Base-by-base conservation (phyloP, 805 yeast species). In the Starmerella apis region DNA sequence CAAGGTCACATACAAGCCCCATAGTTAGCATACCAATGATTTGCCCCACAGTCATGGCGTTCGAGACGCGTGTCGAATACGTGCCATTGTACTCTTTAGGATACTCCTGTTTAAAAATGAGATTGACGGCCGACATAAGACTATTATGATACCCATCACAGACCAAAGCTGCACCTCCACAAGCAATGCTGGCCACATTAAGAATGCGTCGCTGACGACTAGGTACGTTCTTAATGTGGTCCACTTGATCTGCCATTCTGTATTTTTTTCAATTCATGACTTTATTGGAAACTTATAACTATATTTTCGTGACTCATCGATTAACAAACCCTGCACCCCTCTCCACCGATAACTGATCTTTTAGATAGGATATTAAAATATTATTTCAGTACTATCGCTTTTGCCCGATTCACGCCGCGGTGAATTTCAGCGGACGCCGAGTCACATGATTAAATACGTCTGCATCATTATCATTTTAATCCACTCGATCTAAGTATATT, bases 111-210 rank as follows among this genome's bases (percentile, higher is more conserved):
- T 79, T 67, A 58, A 80, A 79, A n/a, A 79, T 72, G 19, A 73
- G 66, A 62, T 81, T 81, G 55, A 74, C 59, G 80, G 81, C 80
- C 4, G 84, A 75, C 84, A 81, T 80, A 53, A 80, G 74, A 56
- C 77, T 79, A 61, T 82, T 81, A 61, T 81, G 86, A 64, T 82
- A 82, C 2, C 88, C 88, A 65, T 83, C 92, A 19, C 84, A 78
- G 56, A 81, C 75, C 59, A 83, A 72, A 0, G 88, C 90, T 55
- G 78, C 80, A 13, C 92, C 90, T 20, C 86, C 70, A 65, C 84
- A 78, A 41, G 50, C 50, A 22, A 54, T 45, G 35, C 55, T 48
- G 16, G 51, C 42, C n/a, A 27, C n/a, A 33, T 54, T 54, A 25
- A 51, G 33, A 16, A 46, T 18, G 5, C 51, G 50, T 24, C 31